Percentiles rank a stretch among this genome's conserved stretches.
Evolutionary conservation across 768 basidiomycete species (phyloP).

Genomic region (Pleurotus djamor): DNA sequence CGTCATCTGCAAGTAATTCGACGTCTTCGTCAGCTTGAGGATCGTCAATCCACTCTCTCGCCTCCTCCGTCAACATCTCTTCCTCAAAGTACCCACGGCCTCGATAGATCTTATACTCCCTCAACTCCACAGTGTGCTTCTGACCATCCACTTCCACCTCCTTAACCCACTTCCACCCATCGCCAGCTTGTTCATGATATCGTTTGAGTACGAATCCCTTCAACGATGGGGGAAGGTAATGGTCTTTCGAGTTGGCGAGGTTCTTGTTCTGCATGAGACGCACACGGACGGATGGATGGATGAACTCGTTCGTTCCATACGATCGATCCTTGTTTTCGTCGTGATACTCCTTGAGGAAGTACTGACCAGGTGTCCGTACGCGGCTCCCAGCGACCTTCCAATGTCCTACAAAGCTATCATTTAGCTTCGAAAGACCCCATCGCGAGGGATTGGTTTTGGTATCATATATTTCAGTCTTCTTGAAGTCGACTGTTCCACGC

Average conservation of each 20-base stretch:
- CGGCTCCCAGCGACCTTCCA: background rate
- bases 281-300: background rate
- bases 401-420: background rate
- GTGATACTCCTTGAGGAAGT: background rate
- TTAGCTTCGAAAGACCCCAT: background rate
- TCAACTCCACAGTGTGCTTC: background rate
- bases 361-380: background rate
- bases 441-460: background rate
- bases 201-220: background rate
- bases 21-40: background rate
- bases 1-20: background rate
- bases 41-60: background rate
- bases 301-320: background rate
- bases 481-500: background rate
- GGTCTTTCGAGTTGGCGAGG: background rate
- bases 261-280: background rate
- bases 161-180: background rate
- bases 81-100: background rate
- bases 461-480: background rate
- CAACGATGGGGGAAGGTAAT: background rate
- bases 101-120: background rate
- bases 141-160: background rate
- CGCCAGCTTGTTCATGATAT: background rate
- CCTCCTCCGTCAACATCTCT: background rate
- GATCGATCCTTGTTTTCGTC: background rate